A percentile compares a stretch with the other conserved stretches of the same genome.
phyloP scores from a whole-genome alignment of 495 filamentous ascomycete species.

The Ascodesmis nigricans region DNA sequence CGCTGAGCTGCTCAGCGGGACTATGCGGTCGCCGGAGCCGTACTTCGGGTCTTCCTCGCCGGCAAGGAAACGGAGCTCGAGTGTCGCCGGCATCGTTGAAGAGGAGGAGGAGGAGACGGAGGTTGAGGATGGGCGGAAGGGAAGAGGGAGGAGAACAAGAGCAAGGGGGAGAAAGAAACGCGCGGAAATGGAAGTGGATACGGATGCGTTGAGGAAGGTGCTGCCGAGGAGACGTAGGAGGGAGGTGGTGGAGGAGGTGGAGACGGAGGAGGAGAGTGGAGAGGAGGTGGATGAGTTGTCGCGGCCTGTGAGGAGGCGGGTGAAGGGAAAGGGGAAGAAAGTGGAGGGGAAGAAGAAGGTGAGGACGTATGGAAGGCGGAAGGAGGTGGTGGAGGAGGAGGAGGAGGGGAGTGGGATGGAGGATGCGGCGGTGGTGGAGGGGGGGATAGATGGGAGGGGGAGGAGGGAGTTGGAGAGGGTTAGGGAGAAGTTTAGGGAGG shows the following conservation, averaged over 20 bases:
- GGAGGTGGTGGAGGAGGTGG: constrained; percentile 6
- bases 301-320: constrained; percentile 1
- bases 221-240: constrained; percentile 12
- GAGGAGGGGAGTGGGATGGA: constrained; percentile 7
- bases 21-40: constrained; percentile 10
- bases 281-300: constrained; percentile 6
- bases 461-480: constrained; percentile 25
- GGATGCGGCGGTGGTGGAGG: constrained; percentile 8
- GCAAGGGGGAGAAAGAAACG: constrained; percentile 3
- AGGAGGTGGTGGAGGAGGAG: constrained; percentile 18
- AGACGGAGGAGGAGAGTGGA: constrained; percentile 1
- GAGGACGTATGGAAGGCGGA: too few relatives aligned
- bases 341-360: constrained; percentile 9
- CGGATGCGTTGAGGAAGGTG: constrained; percentile 7
- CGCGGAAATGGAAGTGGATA: constrained; percentile 11
- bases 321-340: constrained; percentile 28
- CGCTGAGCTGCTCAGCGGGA: constrained; percentile 13
- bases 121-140: constrained; percentile 23
- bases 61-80: constrained; percentile 17
- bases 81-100: constrained; percentile 11
- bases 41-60: constrained; percentile 4
- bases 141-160: constrained; percentile 6
- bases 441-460: constrained; percentile 3
- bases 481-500: constrained; percentile 38
- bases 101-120: constrained; percentile 21